Evolutionary conservation across 2,329 filamentous ascomycete genomes (phyloP).

Genomic region (Neonectria punicea): DNA sequence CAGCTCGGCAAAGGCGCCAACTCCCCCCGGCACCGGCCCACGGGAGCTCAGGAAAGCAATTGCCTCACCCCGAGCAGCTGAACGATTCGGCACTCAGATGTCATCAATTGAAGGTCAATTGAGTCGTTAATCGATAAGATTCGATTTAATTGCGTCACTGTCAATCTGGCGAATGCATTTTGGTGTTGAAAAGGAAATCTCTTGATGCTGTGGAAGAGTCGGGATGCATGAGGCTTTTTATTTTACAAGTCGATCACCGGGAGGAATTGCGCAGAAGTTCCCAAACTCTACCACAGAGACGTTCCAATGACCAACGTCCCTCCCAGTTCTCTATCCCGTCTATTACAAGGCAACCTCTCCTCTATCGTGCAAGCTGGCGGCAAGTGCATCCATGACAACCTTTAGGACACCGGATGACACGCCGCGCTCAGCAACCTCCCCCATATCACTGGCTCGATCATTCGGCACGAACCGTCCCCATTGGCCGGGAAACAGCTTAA

Average conservation of each 20-base stretch:
- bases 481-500: conserved; percentile 49
- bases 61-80: conserved; percentile 39
- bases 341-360: conserved; percentile 53
- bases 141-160: conserved; percentile 7
- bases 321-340: conserved; percentile 55
- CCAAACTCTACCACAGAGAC: conserved; percentile 51
- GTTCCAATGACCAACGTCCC: conserved; percentile 46
- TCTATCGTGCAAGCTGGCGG: conserved; percentile 48
- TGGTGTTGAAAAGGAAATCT: conserved; percentile 42
- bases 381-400: conserved; percentile 41
- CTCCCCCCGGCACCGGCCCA: conserved; percentile 43
- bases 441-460: conserved; percentile 49
- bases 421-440: conserved; percentile 43
- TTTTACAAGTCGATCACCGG: conserved; percentile 54
- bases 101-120: conserved; percentile 37
- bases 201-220: conserved; percentile 48
- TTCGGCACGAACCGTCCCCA: conserved; percentile 50
- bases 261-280: conserved; percentile 47
- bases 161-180: conserved; percentile 16
- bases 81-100: conserved; percentile 25
- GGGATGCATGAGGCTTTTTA: conserved; percentile 56
- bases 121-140: conserved; percentile 28
- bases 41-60: conserved; percentile 44
- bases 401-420: conserved; percentile 42
- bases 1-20: conserved; percentile 40